Evolutionary conservation across 306 rosid genomes (phyloP), one percentile per base, ranked within the genome.

Genomic region (Quercus bicolor): DNA sequence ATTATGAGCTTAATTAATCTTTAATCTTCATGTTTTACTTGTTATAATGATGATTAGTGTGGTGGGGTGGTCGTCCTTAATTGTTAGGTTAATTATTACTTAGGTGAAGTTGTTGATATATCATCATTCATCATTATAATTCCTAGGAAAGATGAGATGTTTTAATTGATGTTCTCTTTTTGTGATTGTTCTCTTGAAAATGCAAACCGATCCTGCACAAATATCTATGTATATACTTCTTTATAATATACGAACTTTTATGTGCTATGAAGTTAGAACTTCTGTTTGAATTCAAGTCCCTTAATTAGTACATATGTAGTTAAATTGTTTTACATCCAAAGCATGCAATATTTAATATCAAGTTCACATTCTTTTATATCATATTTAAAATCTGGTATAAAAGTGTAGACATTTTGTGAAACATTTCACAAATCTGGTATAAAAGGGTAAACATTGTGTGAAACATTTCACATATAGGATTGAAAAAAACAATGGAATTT

Each of bases 111-210:
- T 33, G 75, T 40, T 37, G 56, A 59, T 71, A 73, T 37, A 57
- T 28, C 15, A 60, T 43, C 51, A 73, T 72, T 54, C 13, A 74
- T 77, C 72, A 69, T 43, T 52, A 14, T 26, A 52, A 14, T 43
- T 45, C 24, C 68, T 29, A 23, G 10, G 24, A 33, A 16, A 21
- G 24, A 56, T 31, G 60, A 60, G 48, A 78, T 81, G 75, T 9
- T 51, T 54, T 65, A 16, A 29, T 34, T 70, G 59, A 76, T 76
- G 68, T 23, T 56, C 56, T 23, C 40, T 65, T 59, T 59, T 43
- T 45, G 66, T 62, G 77, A 82, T 79, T 85, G 78, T 85, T 82
- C 84, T 77, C 80, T 82, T n/a, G 68, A 71, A 69, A 79, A 77
- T 77, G 54, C 57, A 74, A 71, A 69, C 57, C 19, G 15, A 26